Evolutionary conservation across 2,329 filamentous ascomycete genomes (phyloP), one percentile per base, ranked within the genome.

Genomic region (Ophiocordyceps unilateralis): DNA sequence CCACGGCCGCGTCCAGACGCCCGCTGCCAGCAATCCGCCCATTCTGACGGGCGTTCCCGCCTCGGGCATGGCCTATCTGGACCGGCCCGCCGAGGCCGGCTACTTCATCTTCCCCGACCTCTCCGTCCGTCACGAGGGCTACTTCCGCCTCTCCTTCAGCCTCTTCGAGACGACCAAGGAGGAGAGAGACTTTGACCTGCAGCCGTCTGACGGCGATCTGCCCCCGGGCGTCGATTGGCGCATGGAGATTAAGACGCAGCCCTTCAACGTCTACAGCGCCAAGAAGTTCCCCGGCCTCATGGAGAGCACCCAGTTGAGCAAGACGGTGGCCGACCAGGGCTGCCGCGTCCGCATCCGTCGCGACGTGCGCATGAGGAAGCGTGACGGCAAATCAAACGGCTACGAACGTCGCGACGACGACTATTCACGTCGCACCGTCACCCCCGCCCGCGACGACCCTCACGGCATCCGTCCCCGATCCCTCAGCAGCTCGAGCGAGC

Each of bases 61-160:
- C 14, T 91, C 89, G 17, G 91, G 89, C 45, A 93, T 95, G 74
- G 88, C 89, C 21, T 95, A 96, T 57, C 73, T 98, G 41, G 89
- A 96, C 58, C 82, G 89, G 39, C 91, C 91, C 2, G 62, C 65
- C 34, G 74, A 78, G 51, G 76, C 76, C 37, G 91, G 88, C 43
- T 98, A 96, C 62, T 98, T 98, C 62, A 84, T 98, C 60, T 98
- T 98, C 59, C 91, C 91, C 3, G 91, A 98, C 61, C 69, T 96
- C 23, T 95, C 89, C 0, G 89, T 98, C 40, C 81, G 91, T 44
- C 89, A 98, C 55, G 91, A 98, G 62, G 91, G 91, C 48, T 80
- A 81, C 51, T 98, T 95, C 61, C 74, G 81, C n/a, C 66, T 98
- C 43, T 83, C 79, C 48, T 96, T 98, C 64, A 88, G 86, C 54